Conservation (phyloP, 1,139 yeast species). For the Zhuliangozyma parablackwelliae region DNA sequence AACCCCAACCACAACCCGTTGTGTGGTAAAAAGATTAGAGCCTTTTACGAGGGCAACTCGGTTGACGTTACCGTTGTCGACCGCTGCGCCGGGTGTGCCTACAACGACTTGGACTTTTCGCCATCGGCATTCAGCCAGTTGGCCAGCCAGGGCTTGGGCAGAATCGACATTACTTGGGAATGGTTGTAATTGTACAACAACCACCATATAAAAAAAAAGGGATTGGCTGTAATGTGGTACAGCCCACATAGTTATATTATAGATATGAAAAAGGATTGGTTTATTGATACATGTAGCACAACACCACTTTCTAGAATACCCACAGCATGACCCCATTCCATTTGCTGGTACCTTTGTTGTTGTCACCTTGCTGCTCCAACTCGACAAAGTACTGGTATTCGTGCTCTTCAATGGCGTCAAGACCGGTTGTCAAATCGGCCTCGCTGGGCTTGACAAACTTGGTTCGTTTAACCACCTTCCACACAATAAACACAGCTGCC, state of each 20-base stretch:
- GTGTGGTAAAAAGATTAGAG: constrained; percentile 41
- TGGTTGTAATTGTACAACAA: constrained; percentile 16
- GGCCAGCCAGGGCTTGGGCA: constrained; percentile 37
- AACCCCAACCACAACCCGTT: constrained; percentile 41
- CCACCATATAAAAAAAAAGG: no score
- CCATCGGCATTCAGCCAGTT: constrained; percentile 37
- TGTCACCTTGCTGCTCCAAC: constrained; percentile 4
- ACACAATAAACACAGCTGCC: constrained; percentile 28
- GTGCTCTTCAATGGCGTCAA: constrained; percentile 34
- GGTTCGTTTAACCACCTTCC: constrained; percentile 27
- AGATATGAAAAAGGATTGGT: no score
- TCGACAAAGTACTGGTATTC: constrained; percentile 38
- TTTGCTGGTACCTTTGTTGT: neutral
- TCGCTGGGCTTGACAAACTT: constrained; percentile 24
- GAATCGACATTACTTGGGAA: constrained; percentile 42
- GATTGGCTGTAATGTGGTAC: no score
- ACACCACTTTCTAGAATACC: no score
- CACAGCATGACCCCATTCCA: no score
- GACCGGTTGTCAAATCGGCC: constrained; percentile 29
- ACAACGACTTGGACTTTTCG: constrained; percentile 41
- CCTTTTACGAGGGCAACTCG: constrained; percentile 34
- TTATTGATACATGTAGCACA: no score
- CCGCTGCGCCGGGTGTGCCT: constrained; percentile 37
- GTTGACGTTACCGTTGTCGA: constrained; percentile 43
- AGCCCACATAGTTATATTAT: no score